phyloP scores from a whole-genome alignment of 1,139 yeast genomes.

The Zygosaccharomyces sapae region DNA sequence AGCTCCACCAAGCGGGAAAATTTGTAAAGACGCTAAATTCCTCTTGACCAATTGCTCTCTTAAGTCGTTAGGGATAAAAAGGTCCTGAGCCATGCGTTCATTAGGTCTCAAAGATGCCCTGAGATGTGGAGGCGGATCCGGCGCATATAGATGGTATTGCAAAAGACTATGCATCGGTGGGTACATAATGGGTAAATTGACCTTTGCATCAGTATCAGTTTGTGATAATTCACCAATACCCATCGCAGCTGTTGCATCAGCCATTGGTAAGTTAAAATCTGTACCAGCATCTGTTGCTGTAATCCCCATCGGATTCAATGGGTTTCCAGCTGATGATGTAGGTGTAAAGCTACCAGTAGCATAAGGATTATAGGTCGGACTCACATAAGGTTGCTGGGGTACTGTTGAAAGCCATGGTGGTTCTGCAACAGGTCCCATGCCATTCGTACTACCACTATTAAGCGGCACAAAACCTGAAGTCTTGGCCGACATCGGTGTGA shows the following conservation, averaged over 20 bases:
- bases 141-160: slow-evolving; percentile 87
- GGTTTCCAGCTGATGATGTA: slow-evolving; percentile 22
- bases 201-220: slow-evolving; percentile 11
- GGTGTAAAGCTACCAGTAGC: slow-evolving; percentile 36
- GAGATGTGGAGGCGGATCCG: slow-evolving; percentile 75
- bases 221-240: slow-evolving; percentile 4
- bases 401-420: slow-evolving; percentile 13
- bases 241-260: slow-evolving; percentile 1
- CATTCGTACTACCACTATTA: slow-evolving; percentile 1
- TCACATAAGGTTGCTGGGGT: slow-evolving; percentile 16
- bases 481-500: slow-evolving; percentile 30
- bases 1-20: slow-evolving; percentile 38
- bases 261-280: slow-evolving; percentile 6
- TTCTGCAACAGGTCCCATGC: background rate
- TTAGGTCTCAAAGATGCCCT: slow-evolving; percentile 58
- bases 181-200: slow-evolving; percentile 31
- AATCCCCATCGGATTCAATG: slow-evolving; percentile 10
- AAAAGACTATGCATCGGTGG: slow-evolving; percentile 45
- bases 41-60: slow-evolving; percentile 69
- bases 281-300: slow-evolving; percentile 4
- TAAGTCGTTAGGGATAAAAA: slow-evolving; percentile 69
- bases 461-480: slow-evolving; percentile 3
- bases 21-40: slow-evolving; percentile 77
- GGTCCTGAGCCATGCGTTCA: slow-evolving; percentile 62
- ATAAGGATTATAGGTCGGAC: slow-evolving; percentile 33